Evolutionary conservation across 2,329 filamentous ascomycete genomes (phyloP).

Genomic region (Fusarium scirpi): DNA sequence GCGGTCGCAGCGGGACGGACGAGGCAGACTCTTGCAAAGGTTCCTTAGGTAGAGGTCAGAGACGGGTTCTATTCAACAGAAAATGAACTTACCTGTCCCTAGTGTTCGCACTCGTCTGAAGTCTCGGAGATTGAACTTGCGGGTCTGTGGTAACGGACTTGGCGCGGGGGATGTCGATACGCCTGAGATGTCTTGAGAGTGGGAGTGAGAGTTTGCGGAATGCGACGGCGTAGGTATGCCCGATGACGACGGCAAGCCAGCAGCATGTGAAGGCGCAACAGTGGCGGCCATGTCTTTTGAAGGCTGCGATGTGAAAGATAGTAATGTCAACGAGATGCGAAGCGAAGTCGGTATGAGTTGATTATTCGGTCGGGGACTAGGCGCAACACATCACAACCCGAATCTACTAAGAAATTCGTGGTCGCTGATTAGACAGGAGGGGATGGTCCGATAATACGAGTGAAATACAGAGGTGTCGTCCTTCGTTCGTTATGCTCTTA

Average conservation of each 20-base stretch:
- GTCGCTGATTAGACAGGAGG: conserved; percentile 5
- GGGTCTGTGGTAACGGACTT: conserved; percentile 46
- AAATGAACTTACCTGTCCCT: conserved; percentile 71
- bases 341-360: conserved; percentile 16
- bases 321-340: conserved; percentile 3
- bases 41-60: conserved; percentile 61
- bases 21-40: conserved; percentile 85
- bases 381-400: conserved; percentile 30
- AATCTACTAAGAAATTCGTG: conserved; percentile 8
- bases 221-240: conserved; percentile 41
- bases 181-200: conserved; percentile 35
- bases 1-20: conserved; percentile 72
- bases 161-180: conserved; percentile 23
- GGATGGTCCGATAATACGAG: conserved; percentile 3
- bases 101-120: conserved; percentile 81
- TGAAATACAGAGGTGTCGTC: conserved; percentile 3
- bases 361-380: conserved; percentile 26
- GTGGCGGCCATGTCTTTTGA: conserved; percentile 49
- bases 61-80: background rate
- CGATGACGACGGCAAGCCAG: conserved; percentile 43
- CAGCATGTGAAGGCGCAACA: conserved; percentile 49
- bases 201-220: conserved; percentile 29
- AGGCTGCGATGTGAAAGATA: background rate
- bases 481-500: conserved; percentile 22
- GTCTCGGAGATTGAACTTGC: conserved; percentile 59